A percentile compares a stretch with the other conserved stretches of the same genome.
Conservation (phyloP, 2,329 filamentous ascomycete genomes). For the Xylariaceae sp. region DNA sequence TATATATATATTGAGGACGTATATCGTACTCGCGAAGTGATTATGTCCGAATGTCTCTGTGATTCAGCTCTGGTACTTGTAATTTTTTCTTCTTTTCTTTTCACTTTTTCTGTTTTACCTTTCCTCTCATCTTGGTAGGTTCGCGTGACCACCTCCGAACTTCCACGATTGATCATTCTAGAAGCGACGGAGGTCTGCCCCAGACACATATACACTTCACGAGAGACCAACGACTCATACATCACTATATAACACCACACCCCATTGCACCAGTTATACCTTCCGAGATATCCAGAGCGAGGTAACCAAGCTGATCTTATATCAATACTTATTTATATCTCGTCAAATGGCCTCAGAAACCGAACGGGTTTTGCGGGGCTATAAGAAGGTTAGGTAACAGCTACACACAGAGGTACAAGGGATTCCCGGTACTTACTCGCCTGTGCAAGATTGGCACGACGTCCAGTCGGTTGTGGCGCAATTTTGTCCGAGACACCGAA, state of each 20-base stretch:
- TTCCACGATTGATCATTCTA: neutral
- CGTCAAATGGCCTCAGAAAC: conserved; percentile 41
- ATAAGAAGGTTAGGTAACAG: conserved; percentile 18
- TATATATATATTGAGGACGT: conserved; percentile 12
- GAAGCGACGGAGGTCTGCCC: neutral
- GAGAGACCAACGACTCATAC: neutral
- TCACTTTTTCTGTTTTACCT: too few relatives aligned
- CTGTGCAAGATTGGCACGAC: conserved; percentile 87
- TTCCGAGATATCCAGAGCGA: neutral
- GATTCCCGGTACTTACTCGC: conserved; percentile 76
- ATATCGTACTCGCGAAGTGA: conserved; percentile 10
- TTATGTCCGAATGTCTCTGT: conserved; percentile 10
- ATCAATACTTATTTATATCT: neutral
- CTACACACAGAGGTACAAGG: conserved; percentile 5
- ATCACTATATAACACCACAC: neutral
- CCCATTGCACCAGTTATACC: neutral
- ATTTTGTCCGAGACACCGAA: conserved; percentile 88
- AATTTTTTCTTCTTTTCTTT: too few relatives aligned
- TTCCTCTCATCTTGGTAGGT: neutral
- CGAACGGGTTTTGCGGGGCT: conserved; percentile 59
- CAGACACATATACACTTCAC: neutral
- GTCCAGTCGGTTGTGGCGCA: conserved; percentile 82
- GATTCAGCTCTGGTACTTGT: neutral
- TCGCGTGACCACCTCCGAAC: neutral
- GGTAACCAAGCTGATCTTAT: neutral